These are phyloP conservation scores for Trichophyton benhamiae DNA, from an alignment of 2,329 filamentous ascomycete species.

Conservation along the genomic window DNA sequence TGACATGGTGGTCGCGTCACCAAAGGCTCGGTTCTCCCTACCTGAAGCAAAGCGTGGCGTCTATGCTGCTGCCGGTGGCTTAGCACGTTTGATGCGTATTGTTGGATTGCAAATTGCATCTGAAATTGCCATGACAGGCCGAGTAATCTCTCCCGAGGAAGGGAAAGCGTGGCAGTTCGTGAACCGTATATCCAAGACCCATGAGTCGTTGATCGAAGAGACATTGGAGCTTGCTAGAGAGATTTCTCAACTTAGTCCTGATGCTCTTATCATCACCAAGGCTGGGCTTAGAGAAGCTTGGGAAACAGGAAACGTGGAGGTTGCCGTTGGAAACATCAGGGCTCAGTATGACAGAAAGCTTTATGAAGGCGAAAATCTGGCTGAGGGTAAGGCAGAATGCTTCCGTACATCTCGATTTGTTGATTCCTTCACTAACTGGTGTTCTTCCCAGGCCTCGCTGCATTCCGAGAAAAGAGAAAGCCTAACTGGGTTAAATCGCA, in stretches of 20 bases:
- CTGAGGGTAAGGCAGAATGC: conserved; percentile 60
- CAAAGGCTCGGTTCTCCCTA: conserved; percentile 50
- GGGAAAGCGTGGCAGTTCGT: conserved; percentile 53
- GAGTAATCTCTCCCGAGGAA: conserved; percentile 46
- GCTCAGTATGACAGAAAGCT: conserved; percentile 69
- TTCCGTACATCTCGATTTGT: neutral
- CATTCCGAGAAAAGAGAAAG: conserved; percentile 84
- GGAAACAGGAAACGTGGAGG: conserved; percentile 52
- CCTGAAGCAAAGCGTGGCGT: conserved; percentile 62
- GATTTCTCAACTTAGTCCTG: conserved; percentile 55
- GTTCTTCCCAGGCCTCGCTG: conserved; percentile 49
- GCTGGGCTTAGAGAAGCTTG: conserved; percentile 58
- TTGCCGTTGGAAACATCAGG: conserved; percentile 66
- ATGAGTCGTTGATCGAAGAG: conserved; percentile 67
- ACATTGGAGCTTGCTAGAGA: conserved; percentile 49
- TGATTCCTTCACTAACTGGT: neutral
- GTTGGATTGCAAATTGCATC: conserved; percentile 56
- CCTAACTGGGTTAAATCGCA: conserved; percentile 64
- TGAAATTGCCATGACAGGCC: conserved; percentile 58
- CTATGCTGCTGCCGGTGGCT: conserved; percentile 56
- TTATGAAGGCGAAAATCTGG: conserved; percentile 66
- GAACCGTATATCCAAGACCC: conserved; percentile 50
- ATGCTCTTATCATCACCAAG: conserved; percentile 58
- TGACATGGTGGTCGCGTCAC: conserved; percentile 54
- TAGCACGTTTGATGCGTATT: conserved; percentile 55